phyloP scores from a whole-genome alignment of 2,329 filamentous ascomycete genomes.

The Colletotrichum brevisporum region DNA sequence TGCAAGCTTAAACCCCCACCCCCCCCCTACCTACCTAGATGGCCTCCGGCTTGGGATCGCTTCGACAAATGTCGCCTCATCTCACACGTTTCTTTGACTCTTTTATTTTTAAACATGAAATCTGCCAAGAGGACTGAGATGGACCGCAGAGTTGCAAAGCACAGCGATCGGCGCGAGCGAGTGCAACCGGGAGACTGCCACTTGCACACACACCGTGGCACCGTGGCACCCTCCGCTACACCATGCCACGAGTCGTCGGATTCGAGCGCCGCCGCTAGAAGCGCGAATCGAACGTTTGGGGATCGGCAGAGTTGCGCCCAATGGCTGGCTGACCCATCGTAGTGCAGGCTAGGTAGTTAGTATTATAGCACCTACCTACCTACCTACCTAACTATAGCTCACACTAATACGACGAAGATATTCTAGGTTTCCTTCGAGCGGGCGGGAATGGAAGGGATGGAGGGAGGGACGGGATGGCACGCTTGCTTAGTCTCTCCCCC shows the following conservation, averaged over 20 bases:
- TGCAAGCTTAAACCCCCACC: too few relatives aligned
- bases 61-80: too few relatives aligned
- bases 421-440: background rate
- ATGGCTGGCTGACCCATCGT: background rate
- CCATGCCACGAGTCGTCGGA: background rate
- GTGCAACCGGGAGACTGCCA: too few relatives aligned
- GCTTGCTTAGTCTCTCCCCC: background rate
- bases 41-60: too few relatives aligned
- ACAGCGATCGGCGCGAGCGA: constrained; percentile 3
- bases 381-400: too few relatives aligned
- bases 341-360: background rate
- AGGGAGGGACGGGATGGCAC: background rate
- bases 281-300: background rate
- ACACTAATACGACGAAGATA: background rate
- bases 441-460: background rate
- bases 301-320: background rate
- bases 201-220: too few relatives aligned
- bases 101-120: constrained; percentile 3
- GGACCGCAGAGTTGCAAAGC: background rate
- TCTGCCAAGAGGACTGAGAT: constrained; percentile 13
- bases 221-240: background rate
- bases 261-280: background rate
- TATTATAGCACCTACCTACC: too few relatives aligned
- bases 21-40: too few relatives aligned
- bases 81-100: too few relatives aligned